Evolutionary conservation across 768 basidiomycete species (phyloP).

Genomic region (Ephemerocybe angulata): DNA sequence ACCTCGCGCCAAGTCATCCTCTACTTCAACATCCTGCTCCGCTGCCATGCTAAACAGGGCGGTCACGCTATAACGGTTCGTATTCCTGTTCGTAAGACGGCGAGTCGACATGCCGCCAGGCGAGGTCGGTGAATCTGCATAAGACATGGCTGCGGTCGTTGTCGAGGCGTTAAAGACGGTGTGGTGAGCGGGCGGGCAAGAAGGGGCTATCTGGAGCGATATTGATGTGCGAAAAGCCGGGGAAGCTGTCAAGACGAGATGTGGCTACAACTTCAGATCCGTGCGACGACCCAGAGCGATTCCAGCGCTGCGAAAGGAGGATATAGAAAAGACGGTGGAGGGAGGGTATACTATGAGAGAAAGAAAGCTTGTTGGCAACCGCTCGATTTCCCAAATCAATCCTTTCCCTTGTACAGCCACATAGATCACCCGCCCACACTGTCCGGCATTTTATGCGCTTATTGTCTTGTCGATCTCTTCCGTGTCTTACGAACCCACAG

Average conservation of each 20-base stretch:
- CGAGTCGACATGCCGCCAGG: slow-evolving; percentile 65
- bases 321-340: slow-evolving; percentile 19
- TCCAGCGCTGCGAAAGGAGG: slow-evolving; percentile 41
- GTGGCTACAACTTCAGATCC: not conserved
- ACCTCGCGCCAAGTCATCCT: slow-evolving; percentile 95
- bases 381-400: slow-evolving; percentile 4
- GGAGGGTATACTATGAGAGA: slow-evolving; percentile 36
- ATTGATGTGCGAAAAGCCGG: slow-evolving; percentile 11
- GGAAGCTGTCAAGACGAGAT: slow-evolving; percentile 2
- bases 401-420: not conserved
- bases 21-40: slow-evolving; percentile 96
- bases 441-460: not conserved
- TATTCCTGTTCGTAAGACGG: slow-evolving; percentile 86
- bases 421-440: not conserved
- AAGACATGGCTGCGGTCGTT: slow-evolving; percentile 50
- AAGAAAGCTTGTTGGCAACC: slow-evolving; percentile 17
- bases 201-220: no score
- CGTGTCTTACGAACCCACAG: not conserved
- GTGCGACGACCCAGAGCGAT: slow-evolving; percentile 30
- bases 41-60: slow-evolving; percentile 97
- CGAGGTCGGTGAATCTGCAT: slow-evolving; percentile 56
- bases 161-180: slow-evolving; percentile 18
- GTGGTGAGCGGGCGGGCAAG: slow-evolving; percentile 16
- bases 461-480: not conserved
- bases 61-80: slow-evolving; percentile 94